Evolutionary conservation across 345 rosid species (phyloP).

Genomic region (Salix arbutifolia): DNA sequence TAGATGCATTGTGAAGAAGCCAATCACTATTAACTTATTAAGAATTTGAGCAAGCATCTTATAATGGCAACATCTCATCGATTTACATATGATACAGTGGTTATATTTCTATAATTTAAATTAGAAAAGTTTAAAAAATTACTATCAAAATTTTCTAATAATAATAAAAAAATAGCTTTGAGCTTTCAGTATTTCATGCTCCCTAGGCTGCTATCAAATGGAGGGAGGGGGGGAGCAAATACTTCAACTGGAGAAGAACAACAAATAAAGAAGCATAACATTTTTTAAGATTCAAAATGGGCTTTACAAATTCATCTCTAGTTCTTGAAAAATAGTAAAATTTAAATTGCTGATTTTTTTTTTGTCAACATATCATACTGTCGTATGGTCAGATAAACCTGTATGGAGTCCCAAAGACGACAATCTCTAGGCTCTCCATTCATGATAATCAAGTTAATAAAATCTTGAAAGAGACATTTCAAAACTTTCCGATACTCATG

Average conservation of each 20-base stretch:
- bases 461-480: background rate
- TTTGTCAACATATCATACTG: background rate
- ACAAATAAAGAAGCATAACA: background rate
- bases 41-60: too few relatives aligned
- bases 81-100: too few relatives aligned
- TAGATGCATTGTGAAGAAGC: too few relatives aligned
- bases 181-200: too few relatives aligned
- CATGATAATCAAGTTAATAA: background rate
- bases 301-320: background rate
- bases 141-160: too few relatives aligned
- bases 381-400: conserved; percentile 3
- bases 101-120: too few relatives aligned
- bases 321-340: background rate
- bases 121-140: too few relatives aligned
- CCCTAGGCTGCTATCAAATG: too few relatives aligned
- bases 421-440: background rate
- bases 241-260: background rate
- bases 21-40: too few relatives aligned
- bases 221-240: background rate
- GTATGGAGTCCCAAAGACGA: background rate
- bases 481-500: background rate
- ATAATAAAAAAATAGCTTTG: too few relatives aligned
- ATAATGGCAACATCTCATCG: too few relatives aligned
- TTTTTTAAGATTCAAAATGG: background rate
- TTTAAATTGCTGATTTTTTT: background rate